Evolutionary conservation across 768 basidiomycete species (phyloP).

Genomic region (Mycena maculata): DNA sequence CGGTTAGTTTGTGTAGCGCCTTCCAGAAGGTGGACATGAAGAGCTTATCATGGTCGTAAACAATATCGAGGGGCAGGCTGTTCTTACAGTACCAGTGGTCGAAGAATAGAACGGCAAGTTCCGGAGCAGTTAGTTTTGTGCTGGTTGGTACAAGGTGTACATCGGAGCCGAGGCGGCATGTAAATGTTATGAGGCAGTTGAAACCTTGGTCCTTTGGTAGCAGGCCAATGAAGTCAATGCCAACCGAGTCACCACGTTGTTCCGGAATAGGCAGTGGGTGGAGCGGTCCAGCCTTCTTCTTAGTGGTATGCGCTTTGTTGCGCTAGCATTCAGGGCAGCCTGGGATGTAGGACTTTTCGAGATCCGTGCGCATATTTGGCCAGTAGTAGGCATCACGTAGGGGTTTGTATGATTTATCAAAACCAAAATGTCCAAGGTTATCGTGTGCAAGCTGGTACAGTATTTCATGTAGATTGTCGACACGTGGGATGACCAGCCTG

Average conservation of each 20-base stretch:
- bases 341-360: slow-evolving; percentile 40
- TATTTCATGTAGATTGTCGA: not conserved
- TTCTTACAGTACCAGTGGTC: slow-evolving; percentile 22
- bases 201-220: slow-evolving; percentile 38
- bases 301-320: slow-evolving; percentile 39
- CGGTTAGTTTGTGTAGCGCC: slow-evolving; percentile 10
- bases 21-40: slow-evolving; percentile 7
- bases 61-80: slow-evolving; percentile 1
- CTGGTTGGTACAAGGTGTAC: slow-evolving; percentile 27
- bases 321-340: slow-evolving; percentile 44
- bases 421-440: slow-evolving; percentile 32
- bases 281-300: slow-evolving; percentile 35
- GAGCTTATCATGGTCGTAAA: slow-evolving; percentile 12
- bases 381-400: slow-evolving; percentile 32
- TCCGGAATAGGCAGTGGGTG: slow-evolving; percentile 43
- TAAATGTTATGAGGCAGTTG: slow-evolving; percentile 36
- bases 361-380: slow-evolving; percentile 20
- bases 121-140: not conserved
- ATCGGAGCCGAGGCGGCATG: slow-evolving; percentile 23
- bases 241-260: slow-evolving; percentile 15
- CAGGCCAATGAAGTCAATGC: slow-evolving; percentile 35
- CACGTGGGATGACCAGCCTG: slow-evolving; percentile 7
- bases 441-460: slow-evolving; percentile 35
- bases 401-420: slow-evolving; percentile 33
- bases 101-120: slow-evolving; percentile 10